These are phyloP conservation scores for Tremella yokohamensis DNA, from an alignment of 768 basidiomycete species.

Conservation along the genomic window DNA sequence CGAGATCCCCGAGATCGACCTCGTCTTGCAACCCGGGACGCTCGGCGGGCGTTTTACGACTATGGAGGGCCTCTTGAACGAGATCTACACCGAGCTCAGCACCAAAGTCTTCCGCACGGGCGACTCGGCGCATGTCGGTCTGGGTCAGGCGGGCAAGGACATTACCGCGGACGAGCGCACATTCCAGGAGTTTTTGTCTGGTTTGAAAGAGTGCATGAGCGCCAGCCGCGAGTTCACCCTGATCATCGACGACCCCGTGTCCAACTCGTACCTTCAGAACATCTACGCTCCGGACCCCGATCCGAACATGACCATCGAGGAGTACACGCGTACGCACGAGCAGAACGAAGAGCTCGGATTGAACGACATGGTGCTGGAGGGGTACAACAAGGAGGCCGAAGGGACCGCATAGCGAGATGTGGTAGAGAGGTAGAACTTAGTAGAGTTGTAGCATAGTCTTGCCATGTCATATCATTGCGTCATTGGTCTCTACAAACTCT, in stretches of 20 bases:
- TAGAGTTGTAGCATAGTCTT: too few relatives aligned
- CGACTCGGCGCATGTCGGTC: constrained; percentile 32
- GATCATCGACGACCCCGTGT: constrained; percentile 89
- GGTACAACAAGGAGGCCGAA: constrained; percentile 43
- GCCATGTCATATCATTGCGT: too few relatives aligned
- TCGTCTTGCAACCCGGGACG: constrained; percentile 84
- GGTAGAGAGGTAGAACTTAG: too few relatives aligned
- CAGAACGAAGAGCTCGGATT: constrained; percentile 94
- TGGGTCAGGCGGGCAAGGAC: constrained; percentile 46
- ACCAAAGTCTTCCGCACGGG: constrained; percentile 77
- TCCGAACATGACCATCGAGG: constrained; percentile 80
- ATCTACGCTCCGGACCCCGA: constrained; percentile 96
- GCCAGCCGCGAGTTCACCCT: constrained; percentile 80
- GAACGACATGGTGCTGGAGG: constrained; percentile 52
- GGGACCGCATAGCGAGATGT: constrained; percentile 10
- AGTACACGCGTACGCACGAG: constrained; percentile 77
- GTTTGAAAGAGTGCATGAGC: constrained; percentile 60
- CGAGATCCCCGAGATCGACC: constrained; percentile 87
- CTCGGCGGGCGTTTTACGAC: constrained; percentile 97
- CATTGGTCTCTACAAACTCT: too few relatives aligned
- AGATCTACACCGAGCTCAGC: constrained; percentile 90
- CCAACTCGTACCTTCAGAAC: constrained; percentile 94
- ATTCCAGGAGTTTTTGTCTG: constrained; percentile 72
- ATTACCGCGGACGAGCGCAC: constrained; percentile 54
- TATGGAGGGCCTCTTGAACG: constrained; percentile 87